Evolutionary conservation across 352 stramenopile species (phyloP), one percentile per base, ranked within the genome.

Genomic region (Elongisporangium senticosum): DNA sequence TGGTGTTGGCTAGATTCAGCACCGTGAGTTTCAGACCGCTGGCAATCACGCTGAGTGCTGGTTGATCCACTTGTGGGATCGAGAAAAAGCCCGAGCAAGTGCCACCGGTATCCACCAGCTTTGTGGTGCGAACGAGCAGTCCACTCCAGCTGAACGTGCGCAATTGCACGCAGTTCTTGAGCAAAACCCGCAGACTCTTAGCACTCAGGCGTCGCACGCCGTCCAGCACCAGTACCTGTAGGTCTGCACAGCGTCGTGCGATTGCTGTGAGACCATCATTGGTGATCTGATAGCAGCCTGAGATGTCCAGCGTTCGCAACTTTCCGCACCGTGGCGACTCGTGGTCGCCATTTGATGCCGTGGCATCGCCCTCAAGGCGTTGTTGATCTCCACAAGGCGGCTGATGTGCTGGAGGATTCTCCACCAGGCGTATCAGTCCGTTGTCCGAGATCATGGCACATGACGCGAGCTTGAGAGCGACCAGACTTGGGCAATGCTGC

Each of bases 241-340:
- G 73, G 14, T 62, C 55, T 4, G 51, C 1, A 21, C 84, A 92
- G 10, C 67, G 55, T 1, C 57, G 28, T 0, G 69, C 77, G 8
- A 93, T 49, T 0, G 65, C 60, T 11, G 53, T 59, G 23, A 90
- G 54, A 1, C 75, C 72, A 39, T 56, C 69, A 56, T 72, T 79
- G 5, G 79, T 92, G 51, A 93, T 55, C 43, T 70, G 78, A 55
- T 83, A 86, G 55, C 84, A 93, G 20, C 82, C 84, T 7, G 76
- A 67, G 43, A 93, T 63, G 14, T 93, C 79, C 13, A 93, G 59
- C 14, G 39, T 70, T 47, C 28, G 53, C n/a, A 92, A 55, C 17
- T 68, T 49, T 7, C 59, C 67, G 67, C 82, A 92, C 0, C 82
- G 63, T 3, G 56, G 26, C 1, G 51, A 53, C 22, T n/a, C 52